Percentiles rank a stretch among this genome's conserved stretches.
Conservation (phyloP, 805 yeast species). For the Candida tallmaniae region DNA sequence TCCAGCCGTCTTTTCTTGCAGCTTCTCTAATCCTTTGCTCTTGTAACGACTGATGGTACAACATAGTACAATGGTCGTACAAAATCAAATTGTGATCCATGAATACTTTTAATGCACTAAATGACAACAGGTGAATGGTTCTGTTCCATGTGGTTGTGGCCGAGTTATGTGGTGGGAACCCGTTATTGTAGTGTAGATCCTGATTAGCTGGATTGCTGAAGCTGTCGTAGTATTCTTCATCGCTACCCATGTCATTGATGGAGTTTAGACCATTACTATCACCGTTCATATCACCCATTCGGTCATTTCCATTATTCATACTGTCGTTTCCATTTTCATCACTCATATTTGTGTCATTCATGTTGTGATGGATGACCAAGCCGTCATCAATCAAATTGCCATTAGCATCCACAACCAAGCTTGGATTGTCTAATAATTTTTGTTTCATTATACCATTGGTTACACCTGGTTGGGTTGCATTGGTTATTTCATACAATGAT, state of each 20-base stretch:
- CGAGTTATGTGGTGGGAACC: constrained; percentile 39
- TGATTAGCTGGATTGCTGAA: constrained; percentile 26
- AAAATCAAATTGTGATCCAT: constrained; percentile 89
- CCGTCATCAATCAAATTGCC: constrained; percentile 39
- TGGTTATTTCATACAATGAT: constrained; percentile 79
- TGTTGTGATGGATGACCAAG: constrained; percentile 21
- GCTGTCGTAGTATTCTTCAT: constrained; percentile 42
- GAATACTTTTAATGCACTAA: constrained; percentile 84
- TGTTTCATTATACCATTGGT: constrained; percentile 39
- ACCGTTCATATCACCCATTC: constrained; percentile 9
- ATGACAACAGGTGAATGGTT: constrained; percentile 87
- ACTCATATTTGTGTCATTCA: constrained; percentile 13
- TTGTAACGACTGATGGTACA: constrained; percentile 75
- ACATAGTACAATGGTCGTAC: constrained; percentile 87
- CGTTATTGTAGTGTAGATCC: constrained; percentile 27
- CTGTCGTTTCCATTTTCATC: constrained; percentile 16
- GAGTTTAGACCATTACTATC: constrained; percentile 14
- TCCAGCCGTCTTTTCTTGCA: constrained; percentile 68
- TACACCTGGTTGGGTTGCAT: constrained; percentile 41
- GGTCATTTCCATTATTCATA: constrained; percentile 9
- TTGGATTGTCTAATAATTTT: constrained; percentile 33
- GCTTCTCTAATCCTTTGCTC: constrained; percentile 63
- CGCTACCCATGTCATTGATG: constrained; percentile 34
- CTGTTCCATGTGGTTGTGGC: constrained; percentile 82
- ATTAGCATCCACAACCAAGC: constrained; percentile 37